Conservation (phyloP, 257 asterid species). For the Linderniella brevidens region DNA sequence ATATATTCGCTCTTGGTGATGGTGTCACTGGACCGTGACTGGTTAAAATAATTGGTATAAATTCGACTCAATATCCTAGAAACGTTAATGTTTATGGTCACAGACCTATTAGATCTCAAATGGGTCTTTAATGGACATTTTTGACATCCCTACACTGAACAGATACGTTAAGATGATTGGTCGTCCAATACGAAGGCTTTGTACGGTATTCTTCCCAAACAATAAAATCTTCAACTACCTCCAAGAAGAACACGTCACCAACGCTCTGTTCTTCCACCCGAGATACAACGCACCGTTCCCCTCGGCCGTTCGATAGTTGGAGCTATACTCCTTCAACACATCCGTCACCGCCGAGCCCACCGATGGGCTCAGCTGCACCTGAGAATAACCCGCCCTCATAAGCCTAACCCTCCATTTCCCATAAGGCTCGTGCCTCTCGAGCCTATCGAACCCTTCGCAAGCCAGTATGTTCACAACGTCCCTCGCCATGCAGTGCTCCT, state of each 20-base stretch:
- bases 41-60: too few species aligned
- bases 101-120: too few species aligned
- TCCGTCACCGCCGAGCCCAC: constrained; percentile 25
- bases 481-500: constrained; percentile 54
- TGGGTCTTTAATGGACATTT: too few species aligned
- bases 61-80: too few species aligned
- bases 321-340: constrained; percentile 31
- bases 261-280: constrained; percentile 50
- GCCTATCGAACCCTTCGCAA: constrained; percentile 53
- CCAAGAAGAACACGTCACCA: constrained; percentile 59
- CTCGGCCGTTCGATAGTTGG: constrained; percentile 28
- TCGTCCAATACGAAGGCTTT: too few species aligned
- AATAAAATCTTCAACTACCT: constrained; percentile 21
- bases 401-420: constrained; percentile 55
- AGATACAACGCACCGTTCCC: constrained; percentile 43
- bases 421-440: constrained; percentile 55
- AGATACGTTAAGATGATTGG: too few species aligned
- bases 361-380: constrained; percentile 27
- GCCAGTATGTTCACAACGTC: constrained; percentile 63
- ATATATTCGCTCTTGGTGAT: too few species aligned
- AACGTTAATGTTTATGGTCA: too few species aligned
- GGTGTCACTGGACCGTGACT: too few species aligned
- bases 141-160: too few species aligned
- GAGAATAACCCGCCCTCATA: constrained; percentile 44
- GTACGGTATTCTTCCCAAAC: too few species aligned